Evolutionary conservation across 2,329 filamentous ascomycete genomes (phyloP).

Genomic region (Arthrobotrys conoides): DNA sequence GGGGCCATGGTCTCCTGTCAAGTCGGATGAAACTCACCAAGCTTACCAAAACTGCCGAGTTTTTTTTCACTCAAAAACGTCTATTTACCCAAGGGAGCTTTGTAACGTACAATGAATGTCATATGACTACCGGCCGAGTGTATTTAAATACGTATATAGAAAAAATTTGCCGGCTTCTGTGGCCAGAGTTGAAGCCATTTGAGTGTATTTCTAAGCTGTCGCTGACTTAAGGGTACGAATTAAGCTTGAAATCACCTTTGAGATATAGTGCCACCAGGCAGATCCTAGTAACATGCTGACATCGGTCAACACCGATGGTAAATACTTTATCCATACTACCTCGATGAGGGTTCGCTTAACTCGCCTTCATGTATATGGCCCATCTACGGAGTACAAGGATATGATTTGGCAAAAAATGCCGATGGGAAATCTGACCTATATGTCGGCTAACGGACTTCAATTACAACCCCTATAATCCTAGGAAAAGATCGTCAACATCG

Average conservation of each 20-base stretch:
- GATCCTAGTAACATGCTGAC: neutral
- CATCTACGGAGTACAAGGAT: neutral
- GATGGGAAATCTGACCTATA: neutral
- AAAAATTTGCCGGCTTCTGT: neutral
- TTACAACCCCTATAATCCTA: neutral
- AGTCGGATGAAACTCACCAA: too few relatives aligned
- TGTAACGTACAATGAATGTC: neutral
- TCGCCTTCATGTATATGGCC: neutral
- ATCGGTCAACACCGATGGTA: neutral
- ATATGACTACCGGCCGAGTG: neutral
- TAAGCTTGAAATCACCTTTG: neutral
- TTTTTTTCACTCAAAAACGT: neutral
- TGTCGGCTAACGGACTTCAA: neutral
- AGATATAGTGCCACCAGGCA: neutral
- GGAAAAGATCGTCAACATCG: neutral
- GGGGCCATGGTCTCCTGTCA: too few relatives aligned
- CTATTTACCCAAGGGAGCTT: neutral
- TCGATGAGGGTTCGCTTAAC: neutral
- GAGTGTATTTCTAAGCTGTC: neutral
- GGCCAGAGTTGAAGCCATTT: neutral
- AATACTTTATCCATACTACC: neutral
- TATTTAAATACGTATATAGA: neutral
- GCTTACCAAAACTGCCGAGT: too few relatives aligned
- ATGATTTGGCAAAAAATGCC: neutral
- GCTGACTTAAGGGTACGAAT: conserved; percentile 1